phyloP scores from a whole-genome alignment of 176 grass and related monocot genomes.

The Musa beccarii region DNA sequence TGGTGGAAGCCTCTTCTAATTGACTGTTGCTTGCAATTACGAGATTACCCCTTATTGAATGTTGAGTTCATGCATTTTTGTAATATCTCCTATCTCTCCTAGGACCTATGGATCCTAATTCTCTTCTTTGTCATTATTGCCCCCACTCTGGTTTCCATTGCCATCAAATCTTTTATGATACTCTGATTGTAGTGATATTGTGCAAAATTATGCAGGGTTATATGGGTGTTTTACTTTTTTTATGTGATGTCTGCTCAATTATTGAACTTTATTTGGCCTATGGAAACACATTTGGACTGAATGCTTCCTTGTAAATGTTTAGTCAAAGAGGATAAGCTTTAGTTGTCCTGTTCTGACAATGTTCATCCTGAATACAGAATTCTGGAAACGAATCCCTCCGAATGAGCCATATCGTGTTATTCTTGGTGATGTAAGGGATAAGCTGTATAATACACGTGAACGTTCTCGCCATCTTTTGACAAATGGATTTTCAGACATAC shows the following conservation, averaged over 20 bases:
- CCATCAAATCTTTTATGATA: background rate
- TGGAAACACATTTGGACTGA: background rate
- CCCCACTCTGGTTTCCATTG: background rate
- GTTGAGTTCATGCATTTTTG: too few relatives aligned
- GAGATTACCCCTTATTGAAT: too few relatives aligned
- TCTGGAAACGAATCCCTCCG: slow-evolving; percentile 92
- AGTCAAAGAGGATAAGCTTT: background rate
- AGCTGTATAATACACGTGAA: slow-evolving; percentile 77
- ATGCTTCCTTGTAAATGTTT: background rate
- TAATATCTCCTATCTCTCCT: too few relatives aligned
- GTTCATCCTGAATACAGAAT: slow-evolving; percentile 40
- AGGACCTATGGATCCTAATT: too few relatives aligned
- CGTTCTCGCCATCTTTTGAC: slow-evolving; percentile 70
- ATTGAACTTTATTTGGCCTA: too few relatives aligned
- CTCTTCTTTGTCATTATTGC: background rate
- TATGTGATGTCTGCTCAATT: background rate
- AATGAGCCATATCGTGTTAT: slow-evolving; percentile 98
- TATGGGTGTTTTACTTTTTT: too few relatives aligned
- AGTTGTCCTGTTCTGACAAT: background rate
- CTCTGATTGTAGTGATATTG: too few relatives aligned
- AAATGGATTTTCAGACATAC: slow-evolving; percentile 64
- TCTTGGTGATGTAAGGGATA: slow-evolving; percentile 93
- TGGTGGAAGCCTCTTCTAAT: too few relatives aligned
- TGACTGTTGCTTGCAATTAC: background rate
- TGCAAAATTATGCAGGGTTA: too few relatives aligned